Evolutionary conservation across 2,329 filamentous ascomycete genomes (phyloP).

Genomic region (Nigrospora osmanthi): DNA sequence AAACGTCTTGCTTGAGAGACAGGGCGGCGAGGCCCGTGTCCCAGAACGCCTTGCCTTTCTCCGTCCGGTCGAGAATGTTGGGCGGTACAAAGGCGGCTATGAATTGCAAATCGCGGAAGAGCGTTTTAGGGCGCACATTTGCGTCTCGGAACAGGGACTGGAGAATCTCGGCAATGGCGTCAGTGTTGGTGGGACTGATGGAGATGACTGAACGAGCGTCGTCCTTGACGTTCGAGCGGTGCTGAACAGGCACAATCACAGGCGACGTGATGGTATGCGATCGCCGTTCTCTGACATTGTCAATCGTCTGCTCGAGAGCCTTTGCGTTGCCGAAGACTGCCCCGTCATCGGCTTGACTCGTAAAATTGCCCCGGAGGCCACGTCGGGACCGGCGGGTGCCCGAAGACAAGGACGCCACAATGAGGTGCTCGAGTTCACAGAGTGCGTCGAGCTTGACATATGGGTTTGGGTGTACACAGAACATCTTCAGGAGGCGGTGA

Average conservation of each 20-base stretch:
- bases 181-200: conserved; percentile 45
- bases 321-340: conserved; percentile 27
- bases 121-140: conserved; percentile 65
- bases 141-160: conserved; percentile 60
- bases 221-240: conserved; percentile 31
- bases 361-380: conserved; percentile 28
- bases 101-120: conserved; percentile 76
- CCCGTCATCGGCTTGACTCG: conserved; percentile 23
- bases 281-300: conserved; percentile 61
- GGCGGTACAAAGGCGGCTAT: conserved; percentile 60
- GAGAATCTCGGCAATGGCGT: conserved; percentile 59
- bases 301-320: conserved; percentile 58
- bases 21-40: conserved; percentile 83
- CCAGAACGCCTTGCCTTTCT: conserved; percentile 75
- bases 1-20: conserved; percentile 81
- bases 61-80: conserved; percentile 51
- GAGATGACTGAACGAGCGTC: conserved; percentile 43
- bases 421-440: conserved; percentile 74
- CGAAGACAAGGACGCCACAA: conserved; percentile 64
- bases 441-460: conserved; percentile 77
- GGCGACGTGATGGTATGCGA: conserved; percentile 43
- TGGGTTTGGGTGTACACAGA: conserved; percentile 84
- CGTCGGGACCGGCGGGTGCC: conserved; percentile 32
- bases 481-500: conserved; percentile 70
- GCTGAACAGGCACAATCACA: conserved; percentile 23